Conservation (phyloP, 2,329 filamentous ascomycete species). For the Diplodia mutila region DNA sequence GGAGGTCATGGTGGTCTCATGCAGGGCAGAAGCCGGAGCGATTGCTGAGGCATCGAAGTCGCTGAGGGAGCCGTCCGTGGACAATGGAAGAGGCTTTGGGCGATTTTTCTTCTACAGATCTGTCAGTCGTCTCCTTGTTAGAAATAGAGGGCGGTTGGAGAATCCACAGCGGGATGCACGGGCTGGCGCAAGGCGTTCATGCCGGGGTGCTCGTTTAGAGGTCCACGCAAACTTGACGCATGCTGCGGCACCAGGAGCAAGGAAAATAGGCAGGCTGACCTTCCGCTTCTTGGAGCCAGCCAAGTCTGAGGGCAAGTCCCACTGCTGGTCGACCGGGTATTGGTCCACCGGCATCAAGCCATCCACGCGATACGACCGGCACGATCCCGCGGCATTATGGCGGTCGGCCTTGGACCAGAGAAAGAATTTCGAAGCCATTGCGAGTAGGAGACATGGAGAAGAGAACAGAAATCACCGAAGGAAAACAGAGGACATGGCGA, state of each 20-base stretch:
- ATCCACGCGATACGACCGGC: conserved; percentile 38
- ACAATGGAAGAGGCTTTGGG: conserved; percentile 10
- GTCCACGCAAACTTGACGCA: neutral
- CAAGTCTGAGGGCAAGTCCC: conserved; percentile 28
- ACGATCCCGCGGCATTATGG: conserved; percentile 35
- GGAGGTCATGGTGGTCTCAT: conserved; percentile 35
- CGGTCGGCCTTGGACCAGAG: conserved; percentile 50
- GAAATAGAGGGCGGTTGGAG: neutral
- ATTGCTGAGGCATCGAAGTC: conserved; percentile 25
- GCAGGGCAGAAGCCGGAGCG: conserved; percentile 35
- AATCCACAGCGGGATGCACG: neutral
- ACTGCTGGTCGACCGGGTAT: conserved; percentile 30
- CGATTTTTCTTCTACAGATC: conserved; percentile 22
- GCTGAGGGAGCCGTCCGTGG: neutral
- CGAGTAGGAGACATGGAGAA: conserved; percentile 14
- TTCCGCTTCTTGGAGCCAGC: conserved; percentile 23
- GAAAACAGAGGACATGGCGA: neutral
- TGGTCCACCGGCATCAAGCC: conserved; percentile 44
- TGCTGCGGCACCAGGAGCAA: neutral
- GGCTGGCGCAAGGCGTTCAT: neutral
- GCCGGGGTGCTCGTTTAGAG: neutral
- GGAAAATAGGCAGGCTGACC: conserved; percentile 6
- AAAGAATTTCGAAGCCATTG: conserved; percentile 48
- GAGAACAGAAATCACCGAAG: neutral
- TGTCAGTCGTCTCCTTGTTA: conserved; percentile 9